Conservation (phyloP, 164 flowering plant genomes). For the Vitis amurensis region DNA sequence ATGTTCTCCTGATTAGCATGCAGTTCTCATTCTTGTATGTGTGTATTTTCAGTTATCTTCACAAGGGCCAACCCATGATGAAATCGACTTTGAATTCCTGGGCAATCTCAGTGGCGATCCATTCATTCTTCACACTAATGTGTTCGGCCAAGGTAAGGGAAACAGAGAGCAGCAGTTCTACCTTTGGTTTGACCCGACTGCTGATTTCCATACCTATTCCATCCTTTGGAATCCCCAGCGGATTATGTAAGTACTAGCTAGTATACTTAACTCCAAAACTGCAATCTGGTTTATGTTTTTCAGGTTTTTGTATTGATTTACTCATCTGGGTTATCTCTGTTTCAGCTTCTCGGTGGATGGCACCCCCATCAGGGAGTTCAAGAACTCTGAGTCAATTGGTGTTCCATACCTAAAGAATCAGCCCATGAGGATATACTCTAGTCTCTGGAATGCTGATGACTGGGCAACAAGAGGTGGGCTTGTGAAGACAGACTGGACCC, state of each 20-base stretch:
- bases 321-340: not conserved
- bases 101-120: constrained; percentile 49
- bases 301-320: not conserved
- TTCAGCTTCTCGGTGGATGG: constrained; percentile 38
- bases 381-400: constrained; percentile 27
- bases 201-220: constrained; percentile 45
- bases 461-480: constrained; percentile 44
- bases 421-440: constrained; percentile 37
- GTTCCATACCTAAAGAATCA: constrained; percentile 30
- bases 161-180: constrained; percentile 52
- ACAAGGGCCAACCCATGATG: constrained; percentile 29
- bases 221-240: constrained; percentile 31
- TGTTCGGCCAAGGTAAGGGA: constrained; percentile 47
- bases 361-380: constrained; percentile 41
- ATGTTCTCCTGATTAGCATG: not conserved
- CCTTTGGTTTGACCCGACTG: constrained; percentile 66
- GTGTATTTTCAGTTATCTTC: constrained; percentile 23
- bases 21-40: not conserved
- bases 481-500: constrained; percentile 39
- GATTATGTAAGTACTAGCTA: constrained; percentile 25
- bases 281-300: not conserved
- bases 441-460: constrained; percentile 44
- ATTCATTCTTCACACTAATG: constrained; percentile 48
- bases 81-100: constrained; percentile 33
- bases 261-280: not conserved